These are phyloP conservation scores for Eucalyptus curtisii DNA, from an alignment of 345 rosid genomes.

Conservation along the genomic window DNA sequence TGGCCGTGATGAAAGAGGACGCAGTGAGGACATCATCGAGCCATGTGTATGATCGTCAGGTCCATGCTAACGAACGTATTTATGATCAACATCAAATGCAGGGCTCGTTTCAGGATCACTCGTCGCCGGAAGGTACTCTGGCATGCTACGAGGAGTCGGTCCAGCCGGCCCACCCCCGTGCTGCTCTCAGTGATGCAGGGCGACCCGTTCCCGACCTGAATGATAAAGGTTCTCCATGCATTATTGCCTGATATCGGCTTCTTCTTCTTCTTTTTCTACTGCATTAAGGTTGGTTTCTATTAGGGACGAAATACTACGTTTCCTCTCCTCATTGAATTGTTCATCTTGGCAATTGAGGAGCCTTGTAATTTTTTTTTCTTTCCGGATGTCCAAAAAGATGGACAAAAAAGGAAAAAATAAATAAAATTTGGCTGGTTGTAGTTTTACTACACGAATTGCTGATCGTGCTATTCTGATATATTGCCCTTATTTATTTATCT, in stretches of 20 bases:
- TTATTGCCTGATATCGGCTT: neutral
- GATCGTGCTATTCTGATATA: neutral
- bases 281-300: neutral
- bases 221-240: neutral
- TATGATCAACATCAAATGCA: neutral
- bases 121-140: neutral
- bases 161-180: neutral
- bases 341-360: neutral
- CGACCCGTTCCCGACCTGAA: neutral
- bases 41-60: neutral
- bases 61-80: neutral
- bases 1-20: neutral
- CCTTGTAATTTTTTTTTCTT: neutral
- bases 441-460: neutral
- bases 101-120: neutral
- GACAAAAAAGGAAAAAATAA: neutral
- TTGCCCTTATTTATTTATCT: neutral
- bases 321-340: neutral
- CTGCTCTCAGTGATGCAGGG: neutral
- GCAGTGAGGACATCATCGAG: neutral
- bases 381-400: neutral
- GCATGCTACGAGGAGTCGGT: neutral
- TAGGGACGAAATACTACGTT: neutral
- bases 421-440: neutral
- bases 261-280: neutral